Base-by-base conservation (phyloP, 495 filamentous ascomycete genomes). In the Tetracladium setigerum region DNA sequence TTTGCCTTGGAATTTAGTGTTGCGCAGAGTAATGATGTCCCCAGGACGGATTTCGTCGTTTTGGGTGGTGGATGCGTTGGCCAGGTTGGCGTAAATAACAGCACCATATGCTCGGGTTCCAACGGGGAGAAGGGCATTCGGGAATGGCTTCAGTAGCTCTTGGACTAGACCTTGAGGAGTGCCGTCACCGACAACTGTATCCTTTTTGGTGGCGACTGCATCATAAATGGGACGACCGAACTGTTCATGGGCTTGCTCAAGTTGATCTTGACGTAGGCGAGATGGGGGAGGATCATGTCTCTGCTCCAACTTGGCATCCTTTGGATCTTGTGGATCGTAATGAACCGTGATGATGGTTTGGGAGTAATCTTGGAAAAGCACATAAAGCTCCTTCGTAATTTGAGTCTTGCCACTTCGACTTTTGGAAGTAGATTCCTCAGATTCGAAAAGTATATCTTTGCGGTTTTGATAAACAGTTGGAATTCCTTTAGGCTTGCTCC, bases 1-100 rank as follows among this genome's bases (percentile, higher is more conserved):
- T 62, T 98, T 94, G 27, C 92, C 92, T 62, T 96, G 88, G 69
- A 98, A 96, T 55, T 82, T 86, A 11, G 91, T 86, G 50, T 98
- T 96, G 40, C 94, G 83, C 62, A 97, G 85, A 38, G 84, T 91
- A 34, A 98, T 77, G 53, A 98, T 87, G 60, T 98, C 92, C 45
- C 92, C 92, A 0, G 91, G 74, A 6, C 92, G 82, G 57, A 98
- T 98, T 70, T 96, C 89, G 58, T 97, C 92, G 59, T 87, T 83
- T 59, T 94, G 84, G 50, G 83, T 81, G 3, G 89, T 85, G 5
- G 83, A 85, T 6, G 94, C 91, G 61, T 98, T 98, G 55, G 88
- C 92, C 35, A 97, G 67, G 55, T 98, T 98, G 44, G 83, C 78
- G 62, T 98, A 98, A 16, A 98, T 87, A 38, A 92, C 70, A 13